Conservation (phyloP, 768 basidiomycete genomes). For the Tremella fuciformis region DNA sequence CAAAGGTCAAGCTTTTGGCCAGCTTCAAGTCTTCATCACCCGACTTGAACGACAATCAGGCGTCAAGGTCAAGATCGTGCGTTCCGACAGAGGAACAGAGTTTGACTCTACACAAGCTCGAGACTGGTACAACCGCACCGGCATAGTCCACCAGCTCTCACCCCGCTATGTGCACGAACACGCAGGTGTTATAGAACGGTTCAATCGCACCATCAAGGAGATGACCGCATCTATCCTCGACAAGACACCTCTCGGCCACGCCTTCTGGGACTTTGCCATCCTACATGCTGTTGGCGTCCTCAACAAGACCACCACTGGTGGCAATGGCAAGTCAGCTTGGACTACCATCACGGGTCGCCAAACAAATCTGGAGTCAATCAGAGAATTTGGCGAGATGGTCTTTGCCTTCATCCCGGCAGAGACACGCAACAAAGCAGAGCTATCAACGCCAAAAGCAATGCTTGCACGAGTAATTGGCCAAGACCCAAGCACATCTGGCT, state of each 20-base stretch:
- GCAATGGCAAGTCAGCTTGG: constrained; percentile 7
- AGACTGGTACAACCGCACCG: constrained; percentile 1
- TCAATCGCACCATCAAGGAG: constrained; percentile 31
- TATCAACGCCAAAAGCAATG: constrained; percentile 1
- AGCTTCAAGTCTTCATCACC: constrained; percentile 7
- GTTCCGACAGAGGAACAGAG: constrained; percentile 27
- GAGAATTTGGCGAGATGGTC: constrained; percentile 14
- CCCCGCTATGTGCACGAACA: constrained; percentile 20
- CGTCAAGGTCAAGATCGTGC: constrained; percentile 16
- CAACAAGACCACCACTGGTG: constrained; percentile 7
- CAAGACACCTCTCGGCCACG: constrained; percentile 7
- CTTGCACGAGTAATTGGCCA: constrained; percentile 12
- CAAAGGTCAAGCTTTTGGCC: not conserved
- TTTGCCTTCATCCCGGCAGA: constrained; percentile 14
- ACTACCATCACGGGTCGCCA: constrained; percentile 7
- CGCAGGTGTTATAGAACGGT: constrained; percentile 23
- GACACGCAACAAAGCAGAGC: constrained; percentile 8
- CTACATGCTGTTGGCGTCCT: constrained; percentile 8
- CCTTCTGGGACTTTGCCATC: constrained; percentile 18
- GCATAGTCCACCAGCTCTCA: constrained; percentile 17
- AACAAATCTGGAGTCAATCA: constrained; percentile 3
- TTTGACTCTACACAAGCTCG: constrained; percentile 4
- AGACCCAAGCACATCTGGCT: constrained; percentile 9
- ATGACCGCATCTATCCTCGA: constrained; percentile 27
- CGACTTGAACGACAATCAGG: constrained; percentile 11